Percentiles rank a stretch among this genome's conserved stretches.
phyloP scores from a whole-genome alignment of 1,139 yeast species.

The Taiozyma onychis region DNA sequence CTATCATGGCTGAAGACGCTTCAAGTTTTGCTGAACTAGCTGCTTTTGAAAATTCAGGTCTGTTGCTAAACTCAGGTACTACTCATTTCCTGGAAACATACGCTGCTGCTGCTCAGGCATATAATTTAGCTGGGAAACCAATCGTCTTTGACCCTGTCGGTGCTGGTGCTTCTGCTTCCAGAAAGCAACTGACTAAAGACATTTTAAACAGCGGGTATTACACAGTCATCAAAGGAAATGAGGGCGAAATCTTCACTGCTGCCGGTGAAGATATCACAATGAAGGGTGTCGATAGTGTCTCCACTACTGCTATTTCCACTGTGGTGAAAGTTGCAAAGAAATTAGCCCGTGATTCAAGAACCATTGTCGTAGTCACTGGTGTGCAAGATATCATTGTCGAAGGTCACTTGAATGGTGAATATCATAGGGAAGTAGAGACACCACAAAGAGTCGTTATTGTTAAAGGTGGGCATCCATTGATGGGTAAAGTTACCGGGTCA shows the following conservation, averaged over 20 bases:
- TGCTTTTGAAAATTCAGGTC: slow-evolving; percentile 41
- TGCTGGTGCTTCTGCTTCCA: slow-evolving; percentile 69
- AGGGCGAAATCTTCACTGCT: slow-evolving; percentile 65
- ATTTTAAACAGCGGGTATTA: slow-evolving; percentile 54
- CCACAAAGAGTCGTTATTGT: slow-evolving; percentile 8
- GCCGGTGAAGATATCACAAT: slow-evolving; percentile 37
- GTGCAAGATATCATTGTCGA: slow-evolving; percentile 41
- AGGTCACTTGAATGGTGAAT: slow-evolving; percentile 29
- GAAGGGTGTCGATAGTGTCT: slow-evolving; percentile 73
- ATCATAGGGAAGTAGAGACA: slow-evolving; percentile 16
- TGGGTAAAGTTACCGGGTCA: slow-evolving; percentile 80
- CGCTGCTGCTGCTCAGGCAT: slow-evolving; percentile 48
- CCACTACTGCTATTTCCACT: slow-evolving; percentile 28
- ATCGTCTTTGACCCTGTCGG: slow-evolving; percentile 90
- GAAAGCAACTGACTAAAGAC: slow-evolving; percentile 43
- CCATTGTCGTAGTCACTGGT: slow-evolving; percentile 75
- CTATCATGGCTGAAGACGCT: slow-evolving; percentile 81
- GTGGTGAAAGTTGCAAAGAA: slow-evolving; percentile 37
- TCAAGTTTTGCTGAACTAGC: slow-evolving; percentile 70
- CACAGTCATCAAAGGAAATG: slow-evolving; percentile 79
- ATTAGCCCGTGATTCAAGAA: slow-evolving; percentile 50
- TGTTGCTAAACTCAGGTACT: slow-evolving; percentile 77
- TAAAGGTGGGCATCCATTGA: slow-evolving; percentile 57
- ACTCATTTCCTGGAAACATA: slow-evolving; percentile 40
- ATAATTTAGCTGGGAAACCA: slow-evolving; percentile 53